Evolutionary conservation across 495 filamentous ascomycete genomes (phyloP).

Genomic region (Bacidia gigantensis): DNA sequence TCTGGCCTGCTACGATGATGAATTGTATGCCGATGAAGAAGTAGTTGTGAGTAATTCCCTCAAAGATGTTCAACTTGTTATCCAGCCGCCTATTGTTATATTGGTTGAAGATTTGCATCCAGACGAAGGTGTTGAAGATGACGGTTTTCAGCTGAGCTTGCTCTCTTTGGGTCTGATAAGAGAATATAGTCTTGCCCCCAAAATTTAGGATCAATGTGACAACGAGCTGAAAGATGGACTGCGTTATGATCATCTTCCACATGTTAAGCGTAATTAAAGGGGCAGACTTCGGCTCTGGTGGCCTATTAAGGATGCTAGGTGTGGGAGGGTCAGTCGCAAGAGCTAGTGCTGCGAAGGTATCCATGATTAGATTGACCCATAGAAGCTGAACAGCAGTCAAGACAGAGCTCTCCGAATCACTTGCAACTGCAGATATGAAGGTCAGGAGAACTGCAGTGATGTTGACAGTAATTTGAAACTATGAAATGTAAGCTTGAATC

Average conservation of each 20-base stretch:
- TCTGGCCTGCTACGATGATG: slow-evolving; percentile 72
- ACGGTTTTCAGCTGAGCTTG: slow-evolving; percentile 46
- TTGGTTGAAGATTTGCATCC: slow-evolving; percentile 92
- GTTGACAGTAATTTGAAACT: slow-evolving; percentile 89
- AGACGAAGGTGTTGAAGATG: slow-evolving; percentile 85
- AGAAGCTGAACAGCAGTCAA: slow-evolving; percentile 76
- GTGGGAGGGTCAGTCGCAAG: slow-evolving; percentile 74
- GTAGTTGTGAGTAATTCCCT: slow-evolving; percentile 61
- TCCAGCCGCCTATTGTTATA: slow-evolving; percentile 78
- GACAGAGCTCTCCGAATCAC: slow-evolving; percentile 50
- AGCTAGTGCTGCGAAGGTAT: slow-evolving; percentile 90
- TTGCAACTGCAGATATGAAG: slow-evolving; percentile 66
- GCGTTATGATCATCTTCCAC: slow-evolving; percentile 92
- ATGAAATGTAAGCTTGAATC: slow-evolving; percentile 10
- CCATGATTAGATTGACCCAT: slow-evolving; percentile 92
- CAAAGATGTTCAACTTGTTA: slow-evolving; percentile 82
- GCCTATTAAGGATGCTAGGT: slow-evolving; percentile 52
- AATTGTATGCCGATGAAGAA: slow-evolving; percentile 75
- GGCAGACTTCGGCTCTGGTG: slow-evolving; percentile 62
- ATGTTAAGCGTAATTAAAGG: slow-evolving; percentile 67
- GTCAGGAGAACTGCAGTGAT: slow-evolving; percentile 78
- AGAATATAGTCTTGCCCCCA: slow-evolving; percentile 48
- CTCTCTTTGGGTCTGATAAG: slow-evolving; percentile 32
- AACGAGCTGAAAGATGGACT: slow-evolving; percentile 69
- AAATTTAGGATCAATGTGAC: slow-evolving; percentile 70